phyloP scores from a whole-genome alignment of 1,284 basidiomycete species.

The Neonothopanus nambi region DNA sequence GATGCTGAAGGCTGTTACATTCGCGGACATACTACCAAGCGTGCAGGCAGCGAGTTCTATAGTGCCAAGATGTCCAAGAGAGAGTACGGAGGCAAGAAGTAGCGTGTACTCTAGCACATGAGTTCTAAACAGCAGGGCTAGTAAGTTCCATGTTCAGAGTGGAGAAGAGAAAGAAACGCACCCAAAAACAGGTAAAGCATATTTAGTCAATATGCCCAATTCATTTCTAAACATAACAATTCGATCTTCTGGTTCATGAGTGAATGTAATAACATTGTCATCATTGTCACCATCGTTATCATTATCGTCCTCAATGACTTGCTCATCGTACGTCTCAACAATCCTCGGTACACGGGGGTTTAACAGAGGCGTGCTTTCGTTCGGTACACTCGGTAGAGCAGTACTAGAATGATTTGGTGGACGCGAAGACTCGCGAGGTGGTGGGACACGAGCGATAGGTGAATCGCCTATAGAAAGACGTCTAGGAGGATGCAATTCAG shows the following conservation, averaged over 20 bases:
- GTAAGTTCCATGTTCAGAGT: too few relatives aligned
- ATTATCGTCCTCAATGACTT: neutral
- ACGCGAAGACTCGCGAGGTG: conserved; percentile 59
- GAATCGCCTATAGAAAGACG: too few relatives aligned
- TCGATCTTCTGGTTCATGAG: neutral
- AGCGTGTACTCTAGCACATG: conserved; percentile 77
- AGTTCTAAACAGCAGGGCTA: conserved; percentile 58
- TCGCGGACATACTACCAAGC: conserved; percentile 88
- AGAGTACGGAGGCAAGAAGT: conserved; percentile 73
- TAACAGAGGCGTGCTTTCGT: conserved; percentile 41
- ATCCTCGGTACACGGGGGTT: conserved; percentile 35
- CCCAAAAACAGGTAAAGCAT: conserved; percentile 50
- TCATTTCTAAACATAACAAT: conserved; percentile 55
- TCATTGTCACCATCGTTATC: conserved; percentile 10
- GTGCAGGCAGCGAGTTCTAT: conserved; percentile 83
- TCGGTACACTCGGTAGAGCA: conserved; percentile 29
- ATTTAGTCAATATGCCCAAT: conserved; percentile 56
- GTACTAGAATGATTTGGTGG: conserved; percentile 33
- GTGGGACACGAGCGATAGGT: conserved; percentile 24
- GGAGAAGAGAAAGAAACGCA: too few relatives aligned
- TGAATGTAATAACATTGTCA: conserved; percentile 14
- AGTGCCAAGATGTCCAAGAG: conserved; percentile 81
- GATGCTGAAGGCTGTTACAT: conserved; percentile 61
- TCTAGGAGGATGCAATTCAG: too few relatives aligned
- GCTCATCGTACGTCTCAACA: conserved; percentile 2